phyloP scores from a whole-genome alignment of 805 yeast species.

The Geotrichum ghanense region DNA sequence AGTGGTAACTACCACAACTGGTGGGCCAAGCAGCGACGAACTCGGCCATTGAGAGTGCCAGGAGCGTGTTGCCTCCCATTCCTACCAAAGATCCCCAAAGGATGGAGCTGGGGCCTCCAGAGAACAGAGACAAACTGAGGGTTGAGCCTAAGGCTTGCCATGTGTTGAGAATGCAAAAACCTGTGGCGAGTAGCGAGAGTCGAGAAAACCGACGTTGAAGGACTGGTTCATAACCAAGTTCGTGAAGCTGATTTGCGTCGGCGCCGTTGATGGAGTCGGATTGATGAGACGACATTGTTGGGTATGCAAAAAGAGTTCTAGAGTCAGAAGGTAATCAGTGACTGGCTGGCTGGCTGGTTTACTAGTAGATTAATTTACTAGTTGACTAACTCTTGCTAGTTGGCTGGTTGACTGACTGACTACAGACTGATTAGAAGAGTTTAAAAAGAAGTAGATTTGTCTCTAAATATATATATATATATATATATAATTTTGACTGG shows the following conservation, averaged over 20 bases:
- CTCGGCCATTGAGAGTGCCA: neutral
- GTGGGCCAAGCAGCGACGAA: neutral
- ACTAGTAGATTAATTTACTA: no score
- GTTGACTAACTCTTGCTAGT: no score
- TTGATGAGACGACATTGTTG: neutral
- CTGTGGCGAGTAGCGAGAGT: neutral
- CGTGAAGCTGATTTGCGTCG: neutral
- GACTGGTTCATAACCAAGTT: neutral
- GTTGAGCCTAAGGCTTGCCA: conserved; percentile 1
- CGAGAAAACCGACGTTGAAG: neutral
- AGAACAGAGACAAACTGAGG: neutral
- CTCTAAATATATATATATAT: no score
- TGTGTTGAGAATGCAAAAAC: neutral
- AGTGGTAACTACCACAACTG: neutral
- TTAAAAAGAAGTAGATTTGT: no score
- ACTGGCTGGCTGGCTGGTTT: no score
- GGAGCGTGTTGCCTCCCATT: neutral
- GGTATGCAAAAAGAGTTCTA: no score
- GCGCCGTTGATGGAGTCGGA: neutral
- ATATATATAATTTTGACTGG: no score
- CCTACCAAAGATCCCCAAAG: neutral
- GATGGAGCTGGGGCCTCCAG: neutral
- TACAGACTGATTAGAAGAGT: no score
- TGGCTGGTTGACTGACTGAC: no score
- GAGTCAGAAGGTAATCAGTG: no score